Evolutionary conservation across 2,329 filamentous ascomycete genomes (phyloP).

Genomic region (Diaporthe destruens): DNA sequence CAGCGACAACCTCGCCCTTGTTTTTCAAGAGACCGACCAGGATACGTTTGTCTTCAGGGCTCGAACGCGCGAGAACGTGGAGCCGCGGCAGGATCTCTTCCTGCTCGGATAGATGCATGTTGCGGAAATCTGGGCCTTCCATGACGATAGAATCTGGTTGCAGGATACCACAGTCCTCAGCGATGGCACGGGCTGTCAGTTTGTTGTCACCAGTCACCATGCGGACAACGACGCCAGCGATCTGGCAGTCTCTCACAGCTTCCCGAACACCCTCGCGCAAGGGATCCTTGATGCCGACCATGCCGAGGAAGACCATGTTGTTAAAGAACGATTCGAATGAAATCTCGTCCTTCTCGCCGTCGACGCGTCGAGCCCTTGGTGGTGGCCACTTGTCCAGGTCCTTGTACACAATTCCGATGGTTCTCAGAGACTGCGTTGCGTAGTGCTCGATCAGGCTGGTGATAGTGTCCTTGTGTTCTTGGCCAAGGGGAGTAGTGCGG

Average conservation of each 20-base stretch:
- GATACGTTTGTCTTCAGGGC: constrained; percentile 81
- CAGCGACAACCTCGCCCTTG: constrained; percentile 81
- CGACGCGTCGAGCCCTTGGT: constrained; percentile 65
- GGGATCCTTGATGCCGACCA: constrained; percentile 87
- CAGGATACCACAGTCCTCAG: constrained; percentile 82
- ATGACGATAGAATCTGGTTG: constrained; percentile 77
- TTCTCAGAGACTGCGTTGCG: constrained; percentile 83
- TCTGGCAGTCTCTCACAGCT: constrained; percentile 79
- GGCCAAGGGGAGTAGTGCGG: constrained; percentile 59
- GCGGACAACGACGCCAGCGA: constrained; percentile 81
- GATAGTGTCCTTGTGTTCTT: constrained; percentile 68
- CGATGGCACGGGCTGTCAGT: constrained; percentile 82
- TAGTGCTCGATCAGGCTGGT: constrained; percentile 80
- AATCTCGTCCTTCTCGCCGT: constrained; percentile 70
- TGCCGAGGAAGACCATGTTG: constrained; percentile 75
- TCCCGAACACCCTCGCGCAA: constrained; percentile 80
- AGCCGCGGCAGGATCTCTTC: constrained; percentile 76
- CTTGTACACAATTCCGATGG: constrained; percentile 85
- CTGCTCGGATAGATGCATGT: constrained; percentile 75
- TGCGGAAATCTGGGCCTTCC: constrained; percentile 83
- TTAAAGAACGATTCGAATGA: constrained; percentile 75
- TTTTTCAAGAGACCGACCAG: constrained; percentile 79
- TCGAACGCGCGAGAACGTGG: constrained; percentile 80
- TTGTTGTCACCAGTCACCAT: constrained; percentile 91
- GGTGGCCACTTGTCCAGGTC: constrained; percentile 91